Evolutionary conservation across 495 filamentous ascomycete genomes (phyloP).

Genomic region (Lasiosphaeria ovina): DNA sequence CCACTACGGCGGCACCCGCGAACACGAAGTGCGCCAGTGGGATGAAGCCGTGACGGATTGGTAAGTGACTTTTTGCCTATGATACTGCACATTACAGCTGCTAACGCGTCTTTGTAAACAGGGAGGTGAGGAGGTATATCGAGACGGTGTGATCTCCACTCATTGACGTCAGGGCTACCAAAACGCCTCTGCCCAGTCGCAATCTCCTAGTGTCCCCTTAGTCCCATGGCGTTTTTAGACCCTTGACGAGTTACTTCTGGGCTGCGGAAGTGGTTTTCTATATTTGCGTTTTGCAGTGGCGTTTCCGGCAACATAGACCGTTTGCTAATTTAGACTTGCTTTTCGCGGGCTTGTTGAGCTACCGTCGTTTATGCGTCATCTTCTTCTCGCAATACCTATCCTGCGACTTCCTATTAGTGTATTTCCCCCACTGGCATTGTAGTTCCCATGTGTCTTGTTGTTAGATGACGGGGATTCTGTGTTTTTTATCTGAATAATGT

Average conservation of each 20-base stretch:
- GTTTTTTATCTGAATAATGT: too few relatives aligned
- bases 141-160: slow-evolving; percentile 59
- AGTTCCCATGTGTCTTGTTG: too few relatives aligned
- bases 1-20: slow-evolving; percentile 87
- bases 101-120: slow-evolving; percentile 26
- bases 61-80: slow-evolving; percentile 45
- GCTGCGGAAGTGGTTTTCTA: not conserved
- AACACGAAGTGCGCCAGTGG: slow-evolving; percentile 88
- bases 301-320: not conserved
- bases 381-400: not conserved
- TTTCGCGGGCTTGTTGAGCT: not conserved
- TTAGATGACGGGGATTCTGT: too few relatives aligned
- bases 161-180: not conserved
- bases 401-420: not conserved
- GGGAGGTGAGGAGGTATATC: slow-evolving; percentile 69
- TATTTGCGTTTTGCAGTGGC: not conserved
- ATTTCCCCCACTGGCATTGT: too few relatives aligned
- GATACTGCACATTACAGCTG: not conserved
- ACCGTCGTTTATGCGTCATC: not conserved
- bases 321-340: not conserved
- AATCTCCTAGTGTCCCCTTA: too few relatives aligned
- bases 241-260: slow-evolving; percentile 1
- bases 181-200: too few relatives aligned
- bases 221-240: not conserved
- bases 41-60: slow-evolving; percentile 95